phyloP scores from a whole-genome alignment of 768 basidiomycete genomes.

The Coprinopsis cinerea region DNA sequence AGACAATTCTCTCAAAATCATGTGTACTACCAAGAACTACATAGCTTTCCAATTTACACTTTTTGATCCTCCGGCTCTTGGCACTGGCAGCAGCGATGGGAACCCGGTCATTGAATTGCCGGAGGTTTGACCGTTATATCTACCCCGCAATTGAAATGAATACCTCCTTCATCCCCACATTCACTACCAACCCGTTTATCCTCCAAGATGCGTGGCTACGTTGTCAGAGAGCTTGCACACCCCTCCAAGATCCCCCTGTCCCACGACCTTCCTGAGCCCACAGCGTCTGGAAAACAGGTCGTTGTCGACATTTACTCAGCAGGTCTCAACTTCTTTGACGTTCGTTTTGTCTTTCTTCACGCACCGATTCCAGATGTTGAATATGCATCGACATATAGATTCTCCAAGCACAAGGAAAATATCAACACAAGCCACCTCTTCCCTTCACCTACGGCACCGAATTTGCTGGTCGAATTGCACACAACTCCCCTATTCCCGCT shows the following conservation, averaged over 20 bases:
- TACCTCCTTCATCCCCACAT: conserved; percentile 2
- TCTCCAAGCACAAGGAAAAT: conserved; percentile 84
- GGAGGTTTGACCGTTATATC: background rate
- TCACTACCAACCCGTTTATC: conserved; percentile 3
- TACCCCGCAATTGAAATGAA: background rate
- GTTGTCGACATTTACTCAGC: conserved; percentile 73
- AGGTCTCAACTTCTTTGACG: conserved; percentile 76
- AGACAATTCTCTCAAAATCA: background rate
- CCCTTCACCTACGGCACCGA: conserved; percentile 85
- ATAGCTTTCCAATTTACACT: background rate
- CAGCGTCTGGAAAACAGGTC: conserved; percentile 45
- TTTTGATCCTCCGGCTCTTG: background rate
- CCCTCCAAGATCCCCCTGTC: conserved; percentile 57
- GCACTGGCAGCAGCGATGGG: background rate
- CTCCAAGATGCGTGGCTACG: conserved; percentile 67
- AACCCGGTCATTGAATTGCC: background rate
- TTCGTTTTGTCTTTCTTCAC: conserved; percentile 20
- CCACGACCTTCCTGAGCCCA: conserved; percentile 54
- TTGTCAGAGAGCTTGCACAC: conserved; percentile 63
- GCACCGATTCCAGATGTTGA: background rate
- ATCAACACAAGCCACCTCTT: conserved; percentile 76
- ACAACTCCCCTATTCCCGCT: conserved; percentile 66
- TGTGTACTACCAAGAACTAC: conserved; percentile 5
- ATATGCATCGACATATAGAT: conserved; percentile 41
- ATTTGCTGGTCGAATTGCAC: conserved; percentile 74